A percentile compares a stretch with the other conserved stretches of the same genome.
These are phyloP conservation scores for Houttuynia cordata DNA, from an alignment of 164 flowering plant species.

Conservation along the genomic window DNA sequence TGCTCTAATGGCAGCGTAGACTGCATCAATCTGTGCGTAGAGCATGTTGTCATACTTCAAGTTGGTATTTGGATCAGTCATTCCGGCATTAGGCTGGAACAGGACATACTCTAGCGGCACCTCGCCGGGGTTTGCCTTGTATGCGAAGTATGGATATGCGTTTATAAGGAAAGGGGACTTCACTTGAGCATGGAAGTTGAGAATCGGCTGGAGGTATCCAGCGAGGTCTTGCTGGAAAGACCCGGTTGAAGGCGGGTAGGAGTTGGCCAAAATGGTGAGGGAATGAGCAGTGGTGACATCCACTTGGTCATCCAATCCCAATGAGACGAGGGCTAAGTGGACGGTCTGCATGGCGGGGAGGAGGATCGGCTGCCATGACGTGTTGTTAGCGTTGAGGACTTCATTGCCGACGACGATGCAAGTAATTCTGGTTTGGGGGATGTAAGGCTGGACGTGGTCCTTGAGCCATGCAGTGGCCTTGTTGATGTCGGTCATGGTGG, in stretches of 20 bases:
- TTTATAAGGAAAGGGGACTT: conserved; percentile 77
- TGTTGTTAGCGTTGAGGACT: conserved; percentile 31
- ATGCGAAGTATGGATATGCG: conserved; percentile 87
- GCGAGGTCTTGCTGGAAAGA: conserved; percentile 37
- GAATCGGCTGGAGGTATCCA: conserved; percentile 39
- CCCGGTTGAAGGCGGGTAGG: conserved; percentile 87
- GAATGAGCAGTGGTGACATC: conserved; percentile 76
- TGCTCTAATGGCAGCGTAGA: conserved; percentile 62
- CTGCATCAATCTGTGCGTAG: conserved; percentile 91
- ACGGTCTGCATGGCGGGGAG: conserved; percentile 74
- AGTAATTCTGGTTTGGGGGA: conserved; percentile 43
- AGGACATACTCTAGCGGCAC: conserved; percentile 51
- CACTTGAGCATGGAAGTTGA: conserved; percentile 50
- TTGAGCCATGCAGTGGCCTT: conserved; percentile 59
- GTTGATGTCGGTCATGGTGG: conserved; percentile 33
- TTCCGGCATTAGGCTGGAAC: conserved; percentile 54
- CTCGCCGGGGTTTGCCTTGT: conserved; percentile 43
- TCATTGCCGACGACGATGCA: conserved; percentile 75
- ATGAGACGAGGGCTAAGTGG: conserved; percentile 32
- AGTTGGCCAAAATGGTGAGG: conserved; percentile 31
- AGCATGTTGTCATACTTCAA: conserved; percentile 83
- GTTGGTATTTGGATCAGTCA: conserved; percentile 40
- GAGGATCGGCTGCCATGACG: conserved; percentile 24
- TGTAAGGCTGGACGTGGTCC: conserved; percentile 34
- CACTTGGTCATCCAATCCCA: conserved; percentile 46